Percentiles rank a stretch among this genome's conserved stretches.
These are phyloP conservation scores for Yarrowia yakushimensis DNA, from an alignment of 805 yeast genomes.

Conservation along the genomic window DNA sequence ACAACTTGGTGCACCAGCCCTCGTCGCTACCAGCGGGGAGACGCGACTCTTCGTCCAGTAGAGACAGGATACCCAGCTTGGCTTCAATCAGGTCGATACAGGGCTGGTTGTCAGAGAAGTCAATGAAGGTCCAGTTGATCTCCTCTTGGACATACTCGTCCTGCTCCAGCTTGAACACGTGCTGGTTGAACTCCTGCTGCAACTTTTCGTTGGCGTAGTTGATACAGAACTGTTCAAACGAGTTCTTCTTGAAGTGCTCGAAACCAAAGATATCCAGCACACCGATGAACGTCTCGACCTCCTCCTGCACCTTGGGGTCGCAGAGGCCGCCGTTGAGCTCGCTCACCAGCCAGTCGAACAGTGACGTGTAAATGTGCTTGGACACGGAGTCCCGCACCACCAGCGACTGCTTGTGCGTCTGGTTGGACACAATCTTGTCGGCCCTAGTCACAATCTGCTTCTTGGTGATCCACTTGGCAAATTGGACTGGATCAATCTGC, in stretches of 20 bases:
- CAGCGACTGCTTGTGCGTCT: conserved; percentile 75
- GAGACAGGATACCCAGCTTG: conserved; percentile 78
- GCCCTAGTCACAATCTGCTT: conserved; percentile 90
- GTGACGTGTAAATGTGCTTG: conserved; percentile 84
- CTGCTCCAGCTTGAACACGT: conserved; percentile 94
- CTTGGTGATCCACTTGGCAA: conserved; percentile 89
- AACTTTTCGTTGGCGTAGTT: conserved; percentile 95
- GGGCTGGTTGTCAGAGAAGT: conserved; percentile 94
- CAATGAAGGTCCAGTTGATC: conserved; percentile 95
- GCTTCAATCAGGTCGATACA: conserved; percentile 90
- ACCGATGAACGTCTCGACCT: conserved; percentile 78
- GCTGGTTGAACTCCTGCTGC: conserved; percentile 96
- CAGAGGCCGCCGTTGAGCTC: conserved; percentile 79
- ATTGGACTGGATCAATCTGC: conserved; percentile 67
- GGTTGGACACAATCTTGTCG: conserved; percentile 82
- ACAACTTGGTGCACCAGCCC: conserved; percentile 87
- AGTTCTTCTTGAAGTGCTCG: conserved; percentile 90
- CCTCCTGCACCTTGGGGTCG: conserved; percentile 59
- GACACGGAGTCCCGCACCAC: conserved; percentile 98
- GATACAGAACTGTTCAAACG: conserved; percentile 96
- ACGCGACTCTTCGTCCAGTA: conserved; percentile 92
- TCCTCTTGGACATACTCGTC: conserved; percentile 90
- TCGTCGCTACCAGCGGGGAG: conserved; percentile 91
- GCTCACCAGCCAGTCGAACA: conserved; percentile 93
- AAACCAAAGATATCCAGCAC: conserved; percentile 97